A percentile compares a stretch with the other conserved stretches of the same genome.
phyloP scores from a whole-genome alignment of 1,284 basidiomycete genomes.

The Apiotrichum porosum region DNA sequence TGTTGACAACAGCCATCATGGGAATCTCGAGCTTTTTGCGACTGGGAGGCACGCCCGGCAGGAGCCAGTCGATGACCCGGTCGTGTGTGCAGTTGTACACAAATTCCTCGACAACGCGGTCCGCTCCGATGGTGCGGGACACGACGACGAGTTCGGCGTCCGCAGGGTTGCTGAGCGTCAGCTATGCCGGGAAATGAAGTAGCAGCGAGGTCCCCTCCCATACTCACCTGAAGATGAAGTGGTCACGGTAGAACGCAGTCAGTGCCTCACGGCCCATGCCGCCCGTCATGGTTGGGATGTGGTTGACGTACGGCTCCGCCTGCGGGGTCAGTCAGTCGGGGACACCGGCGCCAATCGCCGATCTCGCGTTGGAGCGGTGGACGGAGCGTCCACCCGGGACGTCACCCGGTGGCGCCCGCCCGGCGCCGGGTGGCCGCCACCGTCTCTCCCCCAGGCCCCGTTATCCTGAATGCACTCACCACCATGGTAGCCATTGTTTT shows the following conservation, averaged over 20 bases:
- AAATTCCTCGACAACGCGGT: slow-evolving; percentile 30
- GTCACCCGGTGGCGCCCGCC: too few species aligned
- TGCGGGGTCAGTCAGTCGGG: slow-evolving; percentile 10
- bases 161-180: slow-evolving; percentile 10
- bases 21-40: slow-evolving; percentile 54
- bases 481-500: slow-evolving; percentile 34
- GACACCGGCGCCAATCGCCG: too few species aligned
- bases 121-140: slow-evolving; percentile 23
- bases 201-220: background rate
- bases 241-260: slow-evolving; percentile 53
- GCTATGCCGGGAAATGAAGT: background rate
- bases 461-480: slow-evolving; percentile 11
- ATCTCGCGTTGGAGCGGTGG: too few species aligned
- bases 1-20: slow-evolving; percentile 57
- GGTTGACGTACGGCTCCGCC: slow-evolving; percentile 30
- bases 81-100: slow-evolving; percentile 51
- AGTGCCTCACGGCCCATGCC: slow-evolving; percentile 55
- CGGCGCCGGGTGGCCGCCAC: too few species aligned
- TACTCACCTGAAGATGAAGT: slow-evolving; percentile 37
- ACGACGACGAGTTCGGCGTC: slow-evolving; percentile 48
- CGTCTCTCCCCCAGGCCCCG: too few species aligned
- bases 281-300: slow-evolving; percentile 46
- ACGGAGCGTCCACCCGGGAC: too few species aligned
- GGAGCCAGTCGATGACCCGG: slow-evolving; percentile 53
- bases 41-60: slow-evolving; percentile 51